Evolutionary conservation across 164 flowering plant genomes (phyloP), one percentile per base, ranked within the genome.

Genomic region (Santalum album): DNA sequence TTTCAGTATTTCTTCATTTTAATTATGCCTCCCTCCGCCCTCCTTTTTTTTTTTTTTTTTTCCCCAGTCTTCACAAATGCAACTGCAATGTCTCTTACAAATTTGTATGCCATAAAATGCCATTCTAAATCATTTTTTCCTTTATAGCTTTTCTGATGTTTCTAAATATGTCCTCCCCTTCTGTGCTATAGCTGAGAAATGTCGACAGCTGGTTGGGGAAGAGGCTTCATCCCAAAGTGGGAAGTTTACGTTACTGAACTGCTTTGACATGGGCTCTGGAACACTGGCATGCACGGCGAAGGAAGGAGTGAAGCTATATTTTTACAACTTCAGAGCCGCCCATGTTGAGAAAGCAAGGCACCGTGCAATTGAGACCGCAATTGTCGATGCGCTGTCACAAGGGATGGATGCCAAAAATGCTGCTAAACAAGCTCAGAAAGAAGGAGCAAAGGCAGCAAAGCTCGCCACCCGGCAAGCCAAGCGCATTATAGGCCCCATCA

Each of bases 401-500:
- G 91, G 95, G 12, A 46, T 87, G 34, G 17, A 69, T 54, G 62
- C 86, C 19, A 75, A 76, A 61, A 87, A 78, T 40, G 95, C 96
- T 35, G 86, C 90, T 12, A 79, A 75, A 51, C 77, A 64, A 50
- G 90, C 90, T 22, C 88, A 86, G 67, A 82, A 70, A 63, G 87
- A 78, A 64, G 95, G 90, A n/a, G 75, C 69, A 38, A 87, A 82
- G 63, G 99, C 97, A 24, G 99, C 99, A 21, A 89, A 92, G 65
- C 48, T 80, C 12, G 94, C 91, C 10, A 59, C 70, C 6, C 72
- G 75, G 25, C 60, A 92, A 70, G 85, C 87, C 54, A 89, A 83
- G 65, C 87, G 96, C 51, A 89, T 92, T 22, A 73, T 81, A 43
- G 97, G 97, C 7, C 97, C 96, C 34, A 77, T 94, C 25, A 76